Conservation (phyloP, 2,329 filamentous ascomycete genomes). For the Arthroderma uncinatum region DNA sequence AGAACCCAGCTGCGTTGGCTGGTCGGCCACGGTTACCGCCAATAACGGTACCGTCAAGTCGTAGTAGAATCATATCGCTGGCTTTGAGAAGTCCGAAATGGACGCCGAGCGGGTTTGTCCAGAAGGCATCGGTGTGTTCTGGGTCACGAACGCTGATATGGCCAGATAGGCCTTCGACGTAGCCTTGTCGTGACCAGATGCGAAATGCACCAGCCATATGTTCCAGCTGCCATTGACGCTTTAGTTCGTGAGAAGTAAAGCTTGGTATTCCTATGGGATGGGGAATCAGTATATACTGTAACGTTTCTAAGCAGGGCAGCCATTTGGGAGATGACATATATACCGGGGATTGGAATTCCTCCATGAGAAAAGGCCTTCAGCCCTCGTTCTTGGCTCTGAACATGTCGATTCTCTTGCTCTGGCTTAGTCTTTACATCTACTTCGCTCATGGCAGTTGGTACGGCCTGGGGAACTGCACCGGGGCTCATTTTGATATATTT, state of each 20-base stretch:
- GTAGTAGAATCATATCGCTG: slow-evolving; percentile 36
- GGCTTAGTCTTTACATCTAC: slow-evolving; percentile 10
- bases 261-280: slow-evolving; percentile 15
- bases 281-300: neutral
- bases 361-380: slow-evolving; percentile 20
- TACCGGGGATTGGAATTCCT: slow-evolving; percentile 13
- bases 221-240: slow-evolving; percentile 30
- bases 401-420: slow-evolving; percentile 12
- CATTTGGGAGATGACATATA: neutral
- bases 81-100: slow-evolving; percentile 38
- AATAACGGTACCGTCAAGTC: slow-evolving; percentile 27
- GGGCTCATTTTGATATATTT: slow-evolving; percentile 13
- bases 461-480: slow-evolving; percentile 14
- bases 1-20: slow-evolving; percentile 38
- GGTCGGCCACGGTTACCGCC: slow-evolving; percentile 21
- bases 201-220: slow-evolving; percentile 40
- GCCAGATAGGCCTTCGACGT: slow-evolving; percentile 37
- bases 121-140: slow-evolving; percentile 12
- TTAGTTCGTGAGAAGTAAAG: slow-evolving; percentile 25
- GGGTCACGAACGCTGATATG: slow-evolving; percentile 34
- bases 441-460: slow-evolving; percentile 10
- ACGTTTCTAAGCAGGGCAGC: neutral
- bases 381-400: slow-evolving; percentile 19
- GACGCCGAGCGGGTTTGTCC: slow-evolving; percentile 32
- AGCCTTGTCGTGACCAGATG: slow-evolving; percentile 39